These are phyloP conservation scores for Vitis hybrid DNA, from an alignment of 177 flowering plant genomes.

Conservation along the genomic window DNA sequence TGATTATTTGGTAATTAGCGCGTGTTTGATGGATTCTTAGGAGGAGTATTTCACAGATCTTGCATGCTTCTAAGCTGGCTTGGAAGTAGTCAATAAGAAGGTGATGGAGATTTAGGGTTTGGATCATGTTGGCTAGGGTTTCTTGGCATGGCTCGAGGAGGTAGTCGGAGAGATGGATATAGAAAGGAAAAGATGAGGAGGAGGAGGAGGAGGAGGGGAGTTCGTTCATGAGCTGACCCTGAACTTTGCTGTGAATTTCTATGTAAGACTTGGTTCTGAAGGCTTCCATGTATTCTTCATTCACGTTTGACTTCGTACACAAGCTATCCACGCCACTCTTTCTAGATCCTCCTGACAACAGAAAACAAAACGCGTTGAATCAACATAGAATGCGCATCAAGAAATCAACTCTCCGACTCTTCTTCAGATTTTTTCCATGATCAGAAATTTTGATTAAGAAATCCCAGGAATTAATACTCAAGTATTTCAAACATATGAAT, in stretches of 20 bases:
- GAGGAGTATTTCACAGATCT: slow-evolving; percentile 53
- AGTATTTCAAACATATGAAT: too few relatives aligned
- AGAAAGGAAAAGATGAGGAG: slow-evolving; percentile 22
- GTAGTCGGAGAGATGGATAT: slow-evolving; percentile 34
- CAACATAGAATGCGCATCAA: background rate
- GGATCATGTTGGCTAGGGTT: slow-evolving; percentile 29
- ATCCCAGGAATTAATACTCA: too few relatives aligned
- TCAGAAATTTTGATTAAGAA: too few relatives aligned
- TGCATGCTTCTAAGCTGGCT: slow-evolving; percentile 55
- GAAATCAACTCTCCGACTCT: background rate
- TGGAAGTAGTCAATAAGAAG: slow-evolving; percentile 62
- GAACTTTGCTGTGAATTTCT: slow-evolving; percentile 61
- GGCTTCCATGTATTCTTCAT: slow-evolving; percentile 73
- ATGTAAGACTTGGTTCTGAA: slow-evolving; percentile 76
- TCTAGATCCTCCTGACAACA: slow-evolving; percentile 20
- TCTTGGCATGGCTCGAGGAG: slow-evolving; percentile 64
- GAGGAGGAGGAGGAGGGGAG: background rate
- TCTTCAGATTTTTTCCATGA: background rate
- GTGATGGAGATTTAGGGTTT: slow-evolving; percentile 30
- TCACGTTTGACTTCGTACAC: slow-evolving; percentile 46
- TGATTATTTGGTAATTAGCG: slow-evolving; percentile 32
- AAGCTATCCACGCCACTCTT: slow-evolving; percentile 18
- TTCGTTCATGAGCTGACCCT: slow-evolving; percentile 32
- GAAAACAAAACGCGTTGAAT: background rate
- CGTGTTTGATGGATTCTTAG: slow-evolving; percentile 54